Conservation (phyloP, 2,329 filamentous ascomycete species). For the Leptographium radiaticola region DNA sequence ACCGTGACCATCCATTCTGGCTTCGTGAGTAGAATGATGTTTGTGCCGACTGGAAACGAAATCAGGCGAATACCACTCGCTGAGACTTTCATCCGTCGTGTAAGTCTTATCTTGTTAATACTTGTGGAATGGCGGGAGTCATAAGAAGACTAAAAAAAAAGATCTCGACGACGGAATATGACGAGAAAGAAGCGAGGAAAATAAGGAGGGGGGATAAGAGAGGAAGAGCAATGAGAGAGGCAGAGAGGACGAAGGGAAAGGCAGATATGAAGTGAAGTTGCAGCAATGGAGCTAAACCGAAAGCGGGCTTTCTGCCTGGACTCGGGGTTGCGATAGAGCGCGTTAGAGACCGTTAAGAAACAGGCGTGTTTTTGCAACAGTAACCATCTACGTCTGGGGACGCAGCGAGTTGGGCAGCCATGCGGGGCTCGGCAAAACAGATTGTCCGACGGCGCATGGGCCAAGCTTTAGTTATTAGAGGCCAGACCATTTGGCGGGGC, state of each 20-base stretch:
- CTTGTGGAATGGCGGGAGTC: no score
- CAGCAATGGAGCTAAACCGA: background rate
- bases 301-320: background rate
- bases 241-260: background rate
- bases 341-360: background rate
- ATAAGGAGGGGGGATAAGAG: no score
- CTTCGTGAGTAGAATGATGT: background rate
- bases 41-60: background rate
- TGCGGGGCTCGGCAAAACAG: background rate
- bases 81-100: background rate
- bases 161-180: background rate
- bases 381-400: background rate
- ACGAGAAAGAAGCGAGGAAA: background rate
- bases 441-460: background rate
- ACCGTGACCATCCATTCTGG: background rate
- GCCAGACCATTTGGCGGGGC: background rate
- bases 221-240: background rate
- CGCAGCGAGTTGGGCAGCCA: background rate
- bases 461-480: background rate
- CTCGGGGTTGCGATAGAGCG: background rate
- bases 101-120: no score
- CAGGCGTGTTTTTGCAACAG: background rate
- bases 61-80: no score
- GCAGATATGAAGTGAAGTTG: background rate
- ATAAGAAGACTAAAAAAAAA: background rate